These are phyloP conservation scores for Aristolochia contorta DNA, from an alignment of 164 flowering plant species.

Conservation along the genomic window DNA sequence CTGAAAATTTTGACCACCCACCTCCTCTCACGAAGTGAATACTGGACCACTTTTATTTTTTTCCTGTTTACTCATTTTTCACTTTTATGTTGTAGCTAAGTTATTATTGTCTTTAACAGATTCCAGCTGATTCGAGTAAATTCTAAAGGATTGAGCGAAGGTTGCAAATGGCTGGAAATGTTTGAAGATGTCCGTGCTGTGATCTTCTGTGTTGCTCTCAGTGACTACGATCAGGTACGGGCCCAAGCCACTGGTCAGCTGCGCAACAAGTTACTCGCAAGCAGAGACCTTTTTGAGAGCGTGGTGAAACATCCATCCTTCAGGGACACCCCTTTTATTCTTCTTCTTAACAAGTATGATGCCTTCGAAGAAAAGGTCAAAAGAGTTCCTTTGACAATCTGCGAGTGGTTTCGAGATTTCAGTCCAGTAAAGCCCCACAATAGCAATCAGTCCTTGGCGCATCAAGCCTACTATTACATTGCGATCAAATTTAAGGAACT, in stretches of 20 bases:
- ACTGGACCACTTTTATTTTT: background rate
- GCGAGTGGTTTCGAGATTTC: conserved; percentile 53
- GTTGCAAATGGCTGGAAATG: conserved; percentile 57
- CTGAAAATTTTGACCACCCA: conserved; percentile 23
- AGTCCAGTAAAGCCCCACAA: conserved; percentile 31
- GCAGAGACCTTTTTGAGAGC: conserved; percentile 37
- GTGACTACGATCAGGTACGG: conserved; percentile 38
- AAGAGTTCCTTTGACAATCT: conserved; percentile 25
- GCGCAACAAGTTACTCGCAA: conserved; percentile 37
- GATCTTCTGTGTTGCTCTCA: conserved; percentile 37
- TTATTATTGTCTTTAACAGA: conserved; percentile 8
- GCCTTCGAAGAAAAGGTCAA: conserved; percentile 40
- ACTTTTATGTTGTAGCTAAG: background rate
- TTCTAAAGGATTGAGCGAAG: conserved; percentile 35
- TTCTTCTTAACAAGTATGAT: conserved; percentile 45
- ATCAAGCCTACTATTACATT: conserved; percentile 42
- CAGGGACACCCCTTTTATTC: conserved; percentile 32
- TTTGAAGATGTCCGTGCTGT: conserved; percentile 46
- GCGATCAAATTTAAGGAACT: conserved; percentile 53
- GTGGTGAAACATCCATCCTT: conserved; percentile 40
- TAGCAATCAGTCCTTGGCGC: conserved; percentile 31
- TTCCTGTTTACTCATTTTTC: background rate
- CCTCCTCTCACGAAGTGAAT: conserved; percentile 24
- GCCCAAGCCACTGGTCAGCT: conserved; percentile 13
- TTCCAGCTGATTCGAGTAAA: conserved; percentile 39